These are phyloP conservation scores for apple (Malus domestica) DNA, from an alignment of 306 rosid genomes.

Conservation along the genomic window ASM211411v1 NC_041802.1:6822501-6823000, in stretches of 20 bases:
- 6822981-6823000: slow-evolving; percentile 33
- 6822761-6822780: slow-evolving; percentile 88
- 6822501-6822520: background rate
- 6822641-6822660: slow-evolving; percentile 18
- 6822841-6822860: background rate
- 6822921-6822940: slow-evolving; percentile 70
- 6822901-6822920: slow-evolving; percentile 77
- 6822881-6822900: slow-evolving; percentile 67
- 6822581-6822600: slow-evolving; percentile 80
- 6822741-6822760: slow-evolving; percentile 87
- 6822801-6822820: background rate
- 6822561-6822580: slow-evolving; percentile 43
- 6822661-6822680: background rate
- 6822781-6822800: slow-evolving; percentile 14
- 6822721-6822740: slow-evolving; percentile 51
- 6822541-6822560: background rate
- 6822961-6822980: slow-evolving; percentile 90
- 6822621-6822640: slow-evolving; percentile 71
- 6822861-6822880: slow-evolving; percentile 46
- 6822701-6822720: background rate
- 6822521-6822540: background rate
- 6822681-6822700: background rate
- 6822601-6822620: slow-evolving; percentile 89
- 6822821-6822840: background rate
- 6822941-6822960: slow-evolving; percentile 66